Base-by-base conservation (phyloP, 1,284 basidiomycete species). In the Ceratobasidium sp. region DNA sequence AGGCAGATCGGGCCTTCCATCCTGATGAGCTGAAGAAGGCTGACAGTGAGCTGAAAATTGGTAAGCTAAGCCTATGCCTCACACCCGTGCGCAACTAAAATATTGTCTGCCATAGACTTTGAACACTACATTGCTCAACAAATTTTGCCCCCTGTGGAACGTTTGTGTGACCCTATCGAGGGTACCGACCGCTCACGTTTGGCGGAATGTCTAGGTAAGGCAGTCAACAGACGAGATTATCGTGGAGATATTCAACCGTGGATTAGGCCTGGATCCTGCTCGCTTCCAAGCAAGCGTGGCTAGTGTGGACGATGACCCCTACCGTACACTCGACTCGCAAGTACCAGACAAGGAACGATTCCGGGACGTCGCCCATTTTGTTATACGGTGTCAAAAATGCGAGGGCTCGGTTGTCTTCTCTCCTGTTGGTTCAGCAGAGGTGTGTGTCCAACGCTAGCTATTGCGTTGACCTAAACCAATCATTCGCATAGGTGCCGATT, bases 131-230 rank as follows among this genome's bases (percentile, higher is more conserved):
- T 99, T 29, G 90, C 94, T 11, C 89, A 95, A 25, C 98, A 99
- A 84, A 90, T 99, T 54, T 87, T 99, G 13, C 97, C 97, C 2
- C 97, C 98, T 0, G 91, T 99, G 68, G 95, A 99, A 82, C 91
- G 98, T 81, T 85, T 99, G 76, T 99, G 97, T 82, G 98, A 98
- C 76, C 92, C 93, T 6, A 99, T 99, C 76, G 95, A 98, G 81
- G 97, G 97, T 8, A 99, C 97, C 0, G 97, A 99, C 81, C 89
- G 95, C 44, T 87, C 95, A 9, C 88, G 97, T 40, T 85, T 99
- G 17, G 98, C 98, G 0, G 95, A 98, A 85, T 99, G 96, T 82
- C 89, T 99, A 7, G 97, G 96, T 93, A 81, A 76, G 89, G 84
- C 6, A 1, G 11, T 32, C 49, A 25, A 34, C 17, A 9, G 0